These are phyloP conservation scores for Hansfordia pulvinata DNA, from an alignment of 2,329 filamentous ascomycete genomes.

Conservation along the genomic window DNA sequence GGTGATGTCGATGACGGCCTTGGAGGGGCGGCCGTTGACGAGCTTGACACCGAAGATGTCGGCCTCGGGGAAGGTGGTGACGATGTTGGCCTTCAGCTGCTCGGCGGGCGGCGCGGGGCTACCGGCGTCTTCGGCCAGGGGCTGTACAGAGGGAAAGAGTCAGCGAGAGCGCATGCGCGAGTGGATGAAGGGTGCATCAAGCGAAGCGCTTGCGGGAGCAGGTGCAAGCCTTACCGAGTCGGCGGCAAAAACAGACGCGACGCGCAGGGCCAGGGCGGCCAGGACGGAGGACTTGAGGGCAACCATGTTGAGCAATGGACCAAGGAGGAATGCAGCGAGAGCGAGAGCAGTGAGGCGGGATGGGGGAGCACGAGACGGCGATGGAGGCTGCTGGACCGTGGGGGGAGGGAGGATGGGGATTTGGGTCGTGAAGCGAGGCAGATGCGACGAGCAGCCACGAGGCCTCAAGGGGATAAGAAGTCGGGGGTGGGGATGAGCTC, in stretches of 20 bases:
- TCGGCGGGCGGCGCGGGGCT: constrained; percentile 15
- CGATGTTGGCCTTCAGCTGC: constrained; percentile 50
- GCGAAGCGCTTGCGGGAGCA: not conserved
- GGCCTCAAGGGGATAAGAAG: too few species aligned
- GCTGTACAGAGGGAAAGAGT: constrained; percentile 5
- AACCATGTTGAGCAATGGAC: constrained; percentile 13
- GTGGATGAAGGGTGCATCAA: not conserved
- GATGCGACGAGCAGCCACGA: too few species aligned
- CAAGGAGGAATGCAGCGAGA: too few species aligned
- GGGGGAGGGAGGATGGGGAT: too few species aligned
- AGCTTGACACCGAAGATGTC: constrained; percentile 93
- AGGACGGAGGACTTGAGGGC: constrained; percentile 19
- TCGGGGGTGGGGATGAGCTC: too few species aligned
- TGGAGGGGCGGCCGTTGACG: constrained; percentile 79
- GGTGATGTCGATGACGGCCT: constrained; percentile 66
- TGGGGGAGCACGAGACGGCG: too few species aligned
- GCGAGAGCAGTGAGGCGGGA: too few species aligned
- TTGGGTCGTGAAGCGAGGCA: too few species aligned
- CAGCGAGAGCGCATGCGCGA: constrained; percentile 2
- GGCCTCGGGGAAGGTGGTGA: constrained; percentile 50
- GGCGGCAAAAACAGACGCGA: constrained; percentile 16
- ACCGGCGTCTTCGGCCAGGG: constrained; percentile 12
- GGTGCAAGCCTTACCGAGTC: constrained; percentile 12
- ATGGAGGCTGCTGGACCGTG: too few species aligned
- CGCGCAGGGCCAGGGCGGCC: constrained; percentile 17